A percentile compares a stretch with the other conserved stretches of the same genome.
Evolutionary conservation across 176 grass and related monocot species (phyloP).

Genomic region (Oryza longistaminata): DNA sequence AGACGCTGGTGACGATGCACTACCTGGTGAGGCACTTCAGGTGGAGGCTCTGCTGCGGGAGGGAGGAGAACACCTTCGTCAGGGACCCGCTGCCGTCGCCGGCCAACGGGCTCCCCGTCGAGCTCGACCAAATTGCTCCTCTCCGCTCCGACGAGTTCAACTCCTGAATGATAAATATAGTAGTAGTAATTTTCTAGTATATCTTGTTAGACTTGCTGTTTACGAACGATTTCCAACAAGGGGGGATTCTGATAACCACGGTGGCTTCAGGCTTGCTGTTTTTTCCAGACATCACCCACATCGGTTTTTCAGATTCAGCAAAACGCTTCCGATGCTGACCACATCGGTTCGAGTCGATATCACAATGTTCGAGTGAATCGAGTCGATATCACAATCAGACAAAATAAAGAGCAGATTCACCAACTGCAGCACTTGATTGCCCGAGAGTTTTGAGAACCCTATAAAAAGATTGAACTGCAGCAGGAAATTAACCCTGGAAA

Average conservation of each 20-base stretch:
- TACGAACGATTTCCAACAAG: too few relatives aligned
- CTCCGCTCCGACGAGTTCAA: not conserved
- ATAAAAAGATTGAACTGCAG: not conserved
- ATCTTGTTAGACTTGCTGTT: too few relatives aligned
- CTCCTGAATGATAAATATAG: too few relatives aligned
- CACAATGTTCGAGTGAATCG: too few relatives aligned
- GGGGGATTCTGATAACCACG: too few relatives aligned
- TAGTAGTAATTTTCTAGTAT: too few relatives aligned
- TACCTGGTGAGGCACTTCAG: constrained; percentile 37
- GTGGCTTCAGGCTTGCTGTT: too few relatives aligned
- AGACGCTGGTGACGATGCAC: constrained; percentile 56
- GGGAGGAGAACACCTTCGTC: constrained; percentile 33
- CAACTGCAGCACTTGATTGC: not conserved
- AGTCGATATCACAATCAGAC: not conserved
- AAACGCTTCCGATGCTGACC: too few relatives aligned
- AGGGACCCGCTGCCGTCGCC: constrained; percentile 52
- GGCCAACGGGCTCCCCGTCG: constrained; percentile 34
- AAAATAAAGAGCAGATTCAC: not conserved
- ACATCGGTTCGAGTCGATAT: too few relatives aligned
- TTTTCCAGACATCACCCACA: too few relatives aligned
- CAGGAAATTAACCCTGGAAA: not conserved
- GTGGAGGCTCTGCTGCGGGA: constrained; percentile 38
- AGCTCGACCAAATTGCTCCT: constrained; percentile 12
- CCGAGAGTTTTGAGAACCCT: not conserved
- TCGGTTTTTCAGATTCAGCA: too few relatives aligned